These are phyloP conservation scores for Hyaloperonospora brassicae DNA, from an alignment of 352 stramenopile species.

Conservation along the genomic window DNA sequence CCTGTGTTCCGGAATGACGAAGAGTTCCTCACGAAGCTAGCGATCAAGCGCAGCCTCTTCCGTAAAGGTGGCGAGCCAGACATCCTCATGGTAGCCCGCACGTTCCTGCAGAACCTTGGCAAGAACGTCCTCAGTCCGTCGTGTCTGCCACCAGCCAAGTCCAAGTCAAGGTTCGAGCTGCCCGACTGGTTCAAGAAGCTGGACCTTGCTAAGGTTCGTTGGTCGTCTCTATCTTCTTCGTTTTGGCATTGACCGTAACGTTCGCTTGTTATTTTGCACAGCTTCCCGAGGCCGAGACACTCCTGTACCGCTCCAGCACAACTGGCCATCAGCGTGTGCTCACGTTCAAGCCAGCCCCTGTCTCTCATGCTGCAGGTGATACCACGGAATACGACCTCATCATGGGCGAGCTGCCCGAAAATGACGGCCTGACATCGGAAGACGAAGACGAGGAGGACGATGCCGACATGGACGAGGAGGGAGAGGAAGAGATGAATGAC, in stretches of 20 bases:
- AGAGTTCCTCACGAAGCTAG: conserved; percentile 95
- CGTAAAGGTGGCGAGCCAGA: conserved; percentile 95
- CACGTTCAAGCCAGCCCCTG: conserved; percentile 37
- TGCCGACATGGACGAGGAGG: conserved; percentile 32
- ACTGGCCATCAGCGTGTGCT: conserved; percentile 49
- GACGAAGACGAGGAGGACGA: conserved; percentile 25
- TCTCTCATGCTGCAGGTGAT: conserved; percentile 53
- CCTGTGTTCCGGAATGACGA: conserved; percentile 88
- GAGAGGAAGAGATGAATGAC: conserved; percentile 37
- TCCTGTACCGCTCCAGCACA: conserved; percentile 56
- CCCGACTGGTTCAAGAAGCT: conserved; percentile 57
- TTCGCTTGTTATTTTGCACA: conserved; percentile 13
- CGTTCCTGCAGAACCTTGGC: conserved; percentile 72
- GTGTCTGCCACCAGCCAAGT: conserved; percentile 64
- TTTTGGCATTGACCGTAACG: conserved; percentile 12
- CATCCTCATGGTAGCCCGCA: conserved; percentile 88
- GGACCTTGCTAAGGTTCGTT: conserved; percentile 43
- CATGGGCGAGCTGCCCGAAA: conserved; percentile 68
- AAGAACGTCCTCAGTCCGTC: conserved; percentile 49
- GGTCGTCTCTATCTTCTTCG: neutral
- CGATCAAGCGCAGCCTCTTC: conserved; percentile 89
- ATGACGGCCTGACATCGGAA: conserved; percentile 62
- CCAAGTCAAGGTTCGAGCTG: conserved; percentile 78
- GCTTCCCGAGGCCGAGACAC: conserved; percentile 41
- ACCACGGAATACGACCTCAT: conserved; percentile 79